Conservation (phyloP, 495 filamentous ascomycete species). For the Pyronema domesticum region DNA sequence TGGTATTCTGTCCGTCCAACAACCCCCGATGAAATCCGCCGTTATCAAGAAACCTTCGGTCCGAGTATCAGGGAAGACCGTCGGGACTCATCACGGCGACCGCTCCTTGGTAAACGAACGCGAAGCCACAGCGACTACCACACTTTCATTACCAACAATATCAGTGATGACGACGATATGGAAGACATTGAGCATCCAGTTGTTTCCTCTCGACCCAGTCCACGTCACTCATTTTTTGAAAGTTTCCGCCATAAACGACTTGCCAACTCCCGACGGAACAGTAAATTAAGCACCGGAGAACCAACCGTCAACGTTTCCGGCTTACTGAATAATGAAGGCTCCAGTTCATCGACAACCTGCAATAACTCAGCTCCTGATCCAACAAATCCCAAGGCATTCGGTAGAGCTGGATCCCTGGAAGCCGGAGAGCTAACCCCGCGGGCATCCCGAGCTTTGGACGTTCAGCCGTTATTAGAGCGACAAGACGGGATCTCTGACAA, state of each 20-base stretch:
- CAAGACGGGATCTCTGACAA: conserved; percentile 8
- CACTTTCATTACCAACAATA: neutral
- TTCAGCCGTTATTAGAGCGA: neutral
- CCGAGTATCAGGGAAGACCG: neutral
- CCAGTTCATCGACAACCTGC: conserved; percentile 19
- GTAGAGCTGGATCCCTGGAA: neutral
- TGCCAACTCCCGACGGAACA: neutral
- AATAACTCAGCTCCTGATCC: conserved; percentile 10
- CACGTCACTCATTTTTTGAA: conserved; percentile 3
- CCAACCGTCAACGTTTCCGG: conserved; percentile 9
- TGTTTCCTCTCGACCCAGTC: neutral
- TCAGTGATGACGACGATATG: neutral
- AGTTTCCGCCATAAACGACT: conserved; percentile 16
- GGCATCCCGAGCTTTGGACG: neutral
- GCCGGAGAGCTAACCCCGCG: conserved; percentile 10
- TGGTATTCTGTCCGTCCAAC: conserved; percentile 19
- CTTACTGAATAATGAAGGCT: conserved; percentile 9
- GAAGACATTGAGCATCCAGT: no score
- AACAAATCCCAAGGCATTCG: conserved; percentile 10
- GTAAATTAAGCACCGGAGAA: conserved; percentile 5
- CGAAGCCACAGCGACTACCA: conserved; percentile 12
- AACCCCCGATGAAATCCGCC: neutral
- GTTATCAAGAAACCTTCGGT: conserved; percentile 1
- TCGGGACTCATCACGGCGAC: conserved; percentile 4
- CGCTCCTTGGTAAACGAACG: conserved; percentile 15